These are phyloP conservation scores for Aciculosporium take DNA, from an alignment of 2,329 filamentous ascomycete genomes.

Conservation along the genomic window DNA sequence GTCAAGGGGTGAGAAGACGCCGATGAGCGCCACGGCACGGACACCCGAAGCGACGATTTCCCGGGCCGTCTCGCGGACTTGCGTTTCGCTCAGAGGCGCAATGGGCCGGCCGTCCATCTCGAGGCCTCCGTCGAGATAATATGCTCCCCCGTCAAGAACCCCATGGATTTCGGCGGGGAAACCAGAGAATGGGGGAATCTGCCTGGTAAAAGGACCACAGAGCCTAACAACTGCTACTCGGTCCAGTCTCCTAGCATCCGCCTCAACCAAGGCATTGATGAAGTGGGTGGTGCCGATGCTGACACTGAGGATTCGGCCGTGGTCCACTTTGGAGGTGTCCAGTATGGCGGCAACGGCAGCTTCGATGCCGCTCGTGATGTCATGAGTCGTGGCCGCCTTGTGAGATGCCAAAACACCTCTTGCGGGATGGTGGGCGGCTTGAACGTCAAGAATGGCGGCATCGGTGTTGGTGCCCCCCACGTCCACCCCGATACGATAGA, in stretches of 20 bases:
- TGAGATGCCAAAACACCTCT: constrained; percentile 31
- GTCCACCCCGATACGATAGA: constrained; percentile 30
- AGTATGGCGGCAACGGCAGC: constrained; percentile 30
- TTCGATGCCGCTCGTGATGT: constrained; percentile 35
- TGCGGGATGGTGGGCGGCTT: constrained; percentile 17
- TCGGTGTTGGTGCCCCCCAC: constrained; percentile 29
- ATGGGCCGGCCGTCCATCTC: constrained; percentile 36
- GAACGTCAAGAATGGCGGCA: constrained; percentile 29
- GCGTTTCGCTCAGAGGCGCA: constrained; percentile 19
- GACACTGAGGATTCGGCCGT: constrained; percentile 27
- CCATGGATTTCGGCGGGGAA: constrained; percentile 26
- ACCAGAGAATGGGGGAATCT: constrained; percentile 31
- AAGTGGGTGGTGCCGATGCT: constrained; percentile 38
- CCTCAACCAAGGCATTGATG: constrained; percentile 34
- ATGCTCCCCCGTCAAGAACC: constrained; percentile 26
- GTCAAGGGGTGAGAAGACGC: constrained; percentile 32
- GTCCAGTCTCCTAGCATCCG: constrained; percentile 26
- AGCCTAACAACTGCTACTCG: constrained; percentile 32
- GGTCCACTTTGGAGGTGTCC: constrained; percentile 21
- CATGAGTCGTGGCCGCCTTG: constrained; percentile 34
- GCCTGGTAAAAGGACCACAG: constrained; percentile 29
- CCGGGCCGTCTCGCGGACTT: constrained; percentile 21
- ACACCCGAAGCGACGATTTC: constrained; percentile 23
- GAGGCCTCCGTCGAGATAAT: constrained; percentile 30
- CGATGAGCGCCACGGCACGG: constrained; percentile 25